Conservation (phyloP, 1,284 basidiomycete genomes). For the Rugosomyces carneus region DNA sequence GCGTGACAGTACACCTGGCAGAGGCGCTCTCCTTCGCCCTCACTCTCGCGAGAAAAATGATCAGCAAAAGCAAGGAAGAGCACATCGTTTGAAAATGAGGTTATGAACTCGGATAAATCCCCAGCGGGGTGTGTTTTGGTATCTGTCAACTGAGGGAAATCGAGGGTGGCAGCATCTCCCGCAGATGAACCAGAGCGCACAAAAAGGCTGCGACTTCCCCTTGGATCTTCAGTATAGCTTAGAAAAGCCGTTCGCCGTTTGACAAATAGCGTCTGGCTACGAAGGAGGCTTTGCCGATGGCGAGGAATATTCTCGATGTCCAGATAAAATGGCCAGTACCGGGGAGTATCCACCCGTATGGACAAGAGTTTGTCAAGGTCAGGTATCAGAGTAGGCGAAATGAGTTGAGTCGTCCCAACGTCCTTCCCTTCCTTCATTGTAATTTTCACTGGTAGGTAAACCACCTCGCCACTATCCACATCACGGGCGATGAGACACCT, state of each 20-base stretch:
- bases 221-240: slow-evolving; percentile 89
- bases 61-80: slow-evolving; percentile 74
- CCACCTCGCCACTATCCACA: slow-evolving; percentile 83
- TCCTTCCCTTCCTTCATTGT: slow-evolving; percentile 61
- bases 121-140: slow-evolving; percentile 59
- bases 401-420: slow-evolving; percentile 64
- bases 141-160: slow-evolving; percentile 73
- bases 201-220: slow-evolving; percentile 86
- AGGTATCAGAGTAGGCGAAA: slow-evolving; percentile 89
- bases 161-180: slow-evolving; percentile 69
- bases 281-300: slow-evolving; percentile 67
- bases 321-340: slow-evolving; percentile 91
- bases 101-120: slow-evolving; percentile 78
- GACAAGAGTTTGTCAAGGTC: slow-evolving; percentile 75
- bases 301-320: slow-evolving; percentile 63
- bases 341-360: slow-evolving; percentile 83
- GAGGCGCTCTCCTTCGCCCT: slow-evolving; percentile 50
- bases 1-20: slow-evolving; percentile 75
- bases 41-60: slow-evolving; percentile 59
- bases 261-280: slow-evolving; percentile 81
- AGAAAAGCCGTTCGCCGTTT: slow-evolving; percentile 90
- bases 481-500: slow-evolving; percentile 88
- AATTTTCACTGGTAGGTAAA: slow-evolving; percentile 88
- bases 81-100: slow-evolving; percentile 76
- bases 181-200: slow-evolving; percentile 72